Conservation (phyloP, 176 grass and related monocot genomes). For the Ensete ventricosum region DNA sequence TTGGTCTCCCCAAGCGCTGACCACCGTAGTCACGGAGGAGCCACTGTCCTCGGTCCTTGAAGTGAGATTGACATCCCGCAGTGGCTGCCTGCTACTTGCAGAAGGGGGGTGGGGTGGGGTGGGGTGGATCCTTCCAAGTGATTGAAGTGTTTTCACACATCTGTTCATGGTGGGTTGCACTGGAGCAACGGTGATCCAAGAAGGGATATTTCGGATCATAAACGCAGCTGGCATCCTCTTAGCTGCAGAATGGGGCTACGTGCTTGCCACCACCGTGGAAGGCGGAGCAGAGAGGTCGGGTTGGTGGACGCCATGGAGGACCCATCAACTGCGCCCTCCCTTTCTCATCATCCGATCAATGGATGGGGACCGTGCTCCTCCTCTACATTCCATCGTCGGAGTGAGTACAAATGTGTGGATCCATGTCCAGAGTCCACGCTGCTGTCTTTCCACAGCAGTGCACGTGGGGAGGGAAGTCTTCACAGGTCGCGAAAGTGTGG, state of each 20-base stretch:
- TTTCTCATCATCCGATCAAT: not conserved
- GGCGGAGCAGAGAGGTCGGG: slow-evolving; percentile 10
- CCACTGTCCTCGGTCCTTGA: too few relatives aligned
- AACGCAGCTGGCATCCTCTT: not conserved
- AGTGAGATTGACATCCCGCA: too few relatives aligned
- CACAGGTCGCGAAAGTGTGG: not conserved
- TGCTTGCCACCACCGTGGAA: not conserved
- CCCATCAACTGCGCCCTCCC: slow-evolving; percentile 5
- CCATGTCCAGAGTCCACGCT: not conserved
- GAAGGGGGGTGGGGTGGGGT: too few relatives aligned
- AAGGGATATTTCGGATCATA: not conserved
- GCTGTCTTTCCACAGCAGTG: not conserved
- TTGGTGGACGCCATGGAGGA: slow-evolving; percentile 21
- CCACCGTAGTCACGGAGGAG: not conserved
- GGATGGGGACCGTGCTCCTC: not conserved
- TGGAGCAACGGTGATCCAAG: not conserved
- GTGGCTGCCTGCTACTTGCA: too few relatives aligned
- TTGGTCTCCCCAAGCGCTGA: not conserved
- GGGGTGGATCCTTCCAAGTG: too few relatives aligned
- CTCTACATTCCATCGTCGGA: too few relatives aligned
- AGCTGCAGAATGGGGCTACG: not conserved
- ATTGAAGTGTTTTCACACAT: too few relatives aligned
- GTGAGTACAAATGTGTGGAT: not conserved
- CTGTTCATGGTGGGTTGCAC: not conserved
- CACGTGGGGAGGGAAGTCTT: not conserved